Percentiles rank a stretch among this genome's conserved stretches.
Evolutionary conservation across 495 filamentous ascomycete species (phyloP).

Genomic region (Lophium mytilinum): DNA sequence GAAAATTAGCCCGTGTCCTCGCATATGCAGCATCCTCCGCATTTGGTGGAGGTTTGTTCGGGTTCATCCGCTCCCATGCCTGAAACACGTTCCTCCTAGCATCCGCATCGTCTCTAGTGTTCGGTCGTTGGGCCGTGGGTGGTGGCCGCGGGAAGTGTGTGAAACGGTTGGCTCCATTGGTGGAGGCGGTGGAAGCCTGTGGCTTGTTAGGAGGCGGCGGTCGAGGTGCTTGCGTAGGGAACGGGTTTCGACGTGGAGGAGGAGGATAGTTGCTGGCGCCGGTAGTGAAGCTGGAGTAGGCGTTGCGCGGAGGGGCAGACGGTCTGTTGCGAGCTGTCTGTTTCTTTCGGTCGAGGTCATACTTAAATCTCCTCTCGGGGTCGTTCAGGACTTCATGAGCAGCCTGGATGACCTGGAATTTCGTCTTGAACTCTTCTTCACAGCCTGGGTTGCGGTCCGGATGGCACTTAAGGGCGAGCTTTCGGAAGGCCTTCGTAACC

Average conservation of each 20-base stretch:
- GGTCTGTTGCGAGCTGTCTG: conserved; percentile 9
- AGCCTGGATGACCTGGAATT: conserved; percentile 77
- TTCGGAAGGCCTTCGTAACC: conserved; percentile 79
- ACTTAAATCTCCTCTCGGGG: conserved; percentile 55
- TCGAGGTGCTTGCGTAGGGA: neutral
- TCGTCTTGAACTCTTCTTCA: conserved; percentile 66
- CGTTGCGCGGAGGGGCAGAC: conserved; percentile 36
- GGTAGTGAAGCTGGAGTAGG: conserved; percentile 26
- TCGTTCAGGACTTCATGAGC: conserved; percentile 80
- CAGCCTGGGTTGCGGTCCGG: conserved; percentile 83
- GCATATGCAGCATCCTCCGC: conserved; percentile 3
- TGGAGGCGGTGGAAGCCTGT: conserved; percentile 18
- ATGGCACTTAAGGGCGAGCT: conserved; percentile 77
- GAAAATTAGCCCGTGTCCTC: conserved; percentile 5
- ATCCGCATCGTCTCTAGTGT: conserved; percentile 45
- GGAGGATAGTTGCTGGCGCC: conserved; percentile 41
- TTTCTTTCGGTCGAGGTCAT: conserved; percentile 59
- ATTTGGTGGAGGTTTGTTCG: conserved; percentile 21
- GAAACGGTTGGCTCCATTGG: conserved; percentile 34
- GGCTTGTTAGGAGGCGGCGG: neutral
- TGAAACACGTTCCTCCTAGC: conserved; percentile 51
- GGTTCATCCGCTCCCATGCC: conserved; percentile 67
- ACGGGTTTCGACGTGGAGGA: conserved; percentile 16
- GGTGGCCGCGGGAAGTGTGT: conserved; percentile 30
- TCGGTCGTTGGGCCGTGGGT: conserved; percentile 22